A percentile compares a stretch with the other conserved stretches of the same genome.
These are phyloP conservation scores for Boletus rubropictus DNA, from an alignment of 768 basidiomycete genomes.

Conservation along the genomic window DNA sequence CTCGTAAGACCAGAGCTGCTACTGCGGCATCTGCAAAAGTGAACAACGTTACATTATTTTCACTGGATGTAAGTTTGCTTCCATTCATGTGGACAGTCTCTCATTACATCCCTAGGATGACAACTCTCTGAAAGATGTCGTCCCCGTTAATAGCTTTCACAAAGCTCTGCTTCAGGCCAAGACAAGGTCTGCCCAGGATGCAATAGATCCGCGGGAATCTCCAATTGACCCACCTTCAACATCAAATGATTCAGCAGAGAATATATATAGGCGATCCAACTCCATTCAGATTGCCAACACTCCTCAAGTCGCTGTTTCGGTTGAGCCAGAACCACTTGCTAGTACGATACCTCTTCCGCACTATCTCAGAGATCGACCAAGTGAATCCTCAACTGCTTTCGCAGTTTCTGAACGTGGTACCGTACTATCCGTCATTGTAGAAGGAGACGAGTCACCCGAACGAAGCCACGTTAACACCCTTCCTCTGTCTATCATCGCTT, in stretches of 20 bases:
- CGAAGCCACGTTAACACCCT: conserved; percentile 14
- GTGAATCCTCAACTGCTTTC: conserved; percentile 3
- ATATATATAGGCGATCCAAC: neutral
- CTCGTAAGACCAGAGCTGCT: conserved; percentile 45
- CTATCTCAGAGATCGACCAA: neutral
- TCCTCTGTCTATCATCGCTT: conserved; percentile 1
- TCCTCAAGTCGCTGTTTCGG: conserved; percentile 4
- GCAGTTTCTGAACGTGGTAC: conserved; percentile 29
- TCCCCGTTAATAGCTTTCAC: conserved; percentile 44
- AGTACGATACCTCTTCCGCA: neutral
- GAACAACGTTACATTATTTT: conserved; percentile 35
- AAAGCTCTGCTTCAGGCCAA: conserved; percentile 38
- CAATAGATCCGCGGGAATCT: neutral
- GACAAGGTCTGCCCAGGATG: conserved; percentile 11
- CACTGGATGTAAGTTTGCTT: conserved; percentile 40
- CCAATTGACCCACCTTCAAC: neutral
- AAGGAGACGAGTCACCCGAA: conserved; percentile 61
- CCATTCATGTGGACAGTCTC: neutral
- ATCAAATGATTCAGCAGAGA: neutral
- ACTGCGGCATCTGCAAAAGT: conserved; percentile 39
- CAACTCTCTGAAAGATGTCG: conserved; percentile 35
- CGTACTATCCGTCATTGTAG: conserved; percentile 64
- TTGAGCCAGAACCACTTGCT: conserved; percentile 3
- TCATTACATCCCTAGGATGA: conserved; percentile 31
- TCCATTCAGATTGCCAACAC: conserved; percentile 5